A percentile compares a stretch with the other conserved stretches of the same genome.
Conservation (phyloP, 257 asterid genomes). For the Solanum verrucosum region DNA sequence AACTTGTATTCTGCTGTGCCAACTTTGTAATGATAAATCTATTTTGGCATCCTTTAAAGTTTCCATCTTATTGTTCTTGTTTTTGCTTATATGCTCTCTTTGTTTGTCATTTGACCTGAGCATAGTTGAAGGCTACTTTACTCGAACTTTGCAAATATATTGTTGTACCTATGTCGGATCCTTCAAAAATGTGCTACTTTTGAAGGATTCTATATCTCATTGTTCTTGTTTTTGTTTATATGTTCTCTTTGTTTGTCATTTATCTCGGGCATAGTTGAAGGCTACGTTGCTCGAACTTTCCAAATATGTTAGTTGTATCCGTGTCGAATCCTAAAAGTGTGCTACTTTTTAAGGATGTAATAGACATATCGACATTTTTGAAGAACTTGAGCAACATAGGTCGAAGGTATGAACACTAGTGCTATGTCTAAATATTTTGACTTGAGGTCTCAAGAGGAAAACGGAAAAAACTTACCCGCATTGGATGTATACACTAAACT, state of each 20-base stretch:
- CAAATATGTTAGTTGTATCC: background rate
- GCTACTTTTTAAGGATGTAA: background rate
- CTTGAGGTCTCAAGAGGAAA: background rate
- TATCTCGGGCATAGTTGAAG: background rate
- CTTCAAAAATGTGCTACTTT: background rate
- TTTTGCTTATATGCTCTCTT: background rate
- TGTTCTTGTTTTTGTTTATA: background rate
- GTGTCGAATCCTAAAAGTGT: background rate
- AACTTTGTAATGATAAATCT: background rate
- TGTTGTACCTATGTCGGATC: background rate
- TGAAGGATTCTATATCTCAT: background rate
- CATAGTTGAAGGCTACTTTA: background rate
- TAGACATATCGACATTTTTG: background rate
- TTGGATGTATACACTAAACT: too few species aligned
- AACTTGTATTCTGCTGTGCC: background rate
- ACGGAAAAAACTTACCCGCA: too few species aligned
- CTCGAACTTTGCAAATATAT: background rate
- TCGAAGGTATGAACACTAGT: background rate
- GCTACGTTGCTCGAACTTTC: background rate
- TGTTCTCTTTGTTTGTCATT: background rate
- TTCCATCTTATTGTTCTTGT: background rate
- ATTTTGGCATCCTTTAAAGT: background rate
- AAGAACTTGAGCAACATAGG: background rate
- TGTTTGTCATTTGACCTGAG: background rate
- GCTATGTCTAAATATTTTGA: background rate